Conservation (phyloP, 208 protist species). For the Acanthamoeba lenticulata region DNA sequence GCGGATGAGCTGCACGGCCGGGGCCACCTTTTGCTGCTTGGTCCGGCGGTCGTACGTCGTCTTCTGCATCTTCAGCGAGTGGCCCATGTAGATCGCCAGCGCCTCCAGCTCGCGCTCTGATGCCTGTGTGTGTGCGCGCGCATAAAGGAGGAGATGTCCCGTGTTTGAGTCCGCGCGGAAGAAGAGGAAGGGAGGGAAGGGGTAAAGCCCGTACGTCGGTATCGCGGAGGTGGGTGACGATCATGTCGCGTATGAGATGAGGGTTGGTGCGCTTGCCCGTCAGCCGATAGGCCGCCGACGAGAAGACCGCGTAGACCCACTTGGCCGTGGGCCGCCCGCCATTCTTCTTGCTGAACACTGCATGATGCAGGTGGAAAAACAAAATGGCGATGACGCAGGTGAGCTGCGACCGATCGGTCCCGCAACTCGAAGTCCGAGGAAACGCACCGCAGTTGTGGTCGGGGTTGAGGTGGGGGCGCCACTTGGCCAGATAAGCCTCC, state of each 20-base stretch:
- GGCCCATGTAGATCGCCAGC: conserved; percentile 53
- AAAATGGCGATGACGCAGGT: neutral
- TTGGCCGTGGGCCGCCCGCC: neutral
- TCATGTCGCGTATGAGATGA: conserved; percentile 43
- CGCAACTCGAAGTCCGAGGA: too few relatives aligned
- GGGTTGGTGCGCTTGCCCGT: conserved; percentile 58
- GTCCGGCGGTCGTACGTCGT: conserved; percentile 26
- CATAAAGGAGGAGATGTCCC: neutral
- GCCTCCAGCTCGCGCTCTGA: conserved; percentile 46
- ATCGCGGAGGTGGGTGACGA: conserved; percentile 46
- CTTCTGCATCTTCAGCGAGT: conserved; percentile 54
- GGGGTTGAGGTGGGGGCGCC: conserved; percentile 45
- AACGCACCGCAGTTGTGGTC: conserved; percentile 13
- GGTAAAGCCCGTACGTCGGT: neutral
- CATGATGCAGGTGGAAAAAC: neutral
- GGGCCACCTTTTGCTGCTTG: conserved; percentile 45
- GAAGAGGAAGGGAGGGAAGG: neutral
- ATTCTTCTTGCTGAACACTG: conserved; percentile 59
- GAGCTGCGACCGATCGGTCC: too few relatives aligned
- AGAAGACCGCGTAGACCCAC: conserved; percentile 55
- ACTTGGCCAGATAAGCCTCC: conserved; percentile 23
- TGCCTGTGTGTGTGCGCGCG: neutral
- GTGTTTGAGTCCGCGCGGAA: neutral
- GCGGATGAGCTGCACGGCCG: conserved; percentile 25
- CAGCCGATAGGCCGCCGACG: neutral